These are phyloP conservation scores for Colletotrichum lindemuthianum DNA, from an alignment of 2,329 filamentous ascomycete species.

Conservation along the genomic window DNA sequence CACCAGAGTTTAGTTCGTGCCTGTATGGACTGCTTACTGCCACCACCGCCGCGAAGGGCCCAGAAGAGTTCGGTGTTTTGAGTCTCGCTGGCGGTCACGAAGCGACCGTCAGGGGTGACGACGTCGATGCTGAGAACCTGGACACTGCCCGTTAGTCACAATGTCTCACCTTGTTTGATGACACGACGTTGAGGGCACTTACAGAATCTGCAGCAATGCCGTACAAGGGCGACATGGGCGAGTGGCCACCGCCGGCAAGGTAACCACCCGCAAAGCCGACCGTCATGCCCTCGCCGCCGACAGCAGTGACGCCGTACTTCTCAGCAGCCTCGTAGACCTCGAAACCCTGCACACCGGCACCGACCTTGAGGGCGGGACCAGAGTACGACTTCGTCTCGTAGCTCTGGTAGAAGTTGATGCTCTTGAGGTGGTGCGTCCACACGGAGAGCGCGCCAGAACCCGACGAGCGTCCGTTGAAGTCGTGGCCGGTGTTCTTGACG, in stretches of 20 bases:
- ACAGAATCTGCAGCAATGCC: constrained; percentile 69
- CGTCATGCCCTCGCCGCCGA: constrained; percentile 63
- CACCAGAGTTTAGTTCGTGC: no score
- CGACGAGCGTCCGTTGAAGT: constrained; percentile 46
- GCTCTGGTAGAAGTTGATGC: constrained; percentile 49
- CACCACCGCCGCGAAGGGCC: constrained; percentile 58
- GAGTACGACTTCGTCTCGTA: constrained; percentile 53
- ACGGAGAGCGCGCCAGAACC: constrained; percentile 48
- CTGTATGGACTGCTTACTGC: constrained; percentile 16
- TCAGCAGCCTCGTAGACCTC: constrained; percentile 62
- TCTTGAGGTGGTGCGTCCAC: constrained; percentile 52
- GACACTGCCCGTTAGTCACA: neutral
- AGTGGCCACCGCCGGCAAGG: constrained; percentile 68
- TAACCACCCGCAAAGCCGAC: constrained; percentile 70
- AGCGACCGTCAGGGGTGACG: constrained; percentile 54
- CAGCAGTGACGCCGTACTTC: constrained; percentile 55
- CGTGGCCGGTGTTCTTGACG: constrained; percentile 55
- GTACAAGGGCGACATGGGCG: constrained; percentile 58
- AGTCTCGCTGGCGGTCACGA: constrained; percentile 50
- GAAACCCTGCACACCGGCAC: constrained; percentile 60
- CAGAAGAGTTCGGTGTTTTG: constrained; percentile 59
- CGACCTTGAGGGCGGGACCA: constrained; percentile 62
- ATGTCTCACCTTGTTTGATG: constrained; percentile 45
- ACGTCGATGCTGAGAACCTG: constrained; percentile 55
- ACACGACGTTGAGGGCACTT: constrained; percentile 45